Base-by-base conservation (phyloP, 768 basidiomycete species). In the Trametes coccinea region DNA sequence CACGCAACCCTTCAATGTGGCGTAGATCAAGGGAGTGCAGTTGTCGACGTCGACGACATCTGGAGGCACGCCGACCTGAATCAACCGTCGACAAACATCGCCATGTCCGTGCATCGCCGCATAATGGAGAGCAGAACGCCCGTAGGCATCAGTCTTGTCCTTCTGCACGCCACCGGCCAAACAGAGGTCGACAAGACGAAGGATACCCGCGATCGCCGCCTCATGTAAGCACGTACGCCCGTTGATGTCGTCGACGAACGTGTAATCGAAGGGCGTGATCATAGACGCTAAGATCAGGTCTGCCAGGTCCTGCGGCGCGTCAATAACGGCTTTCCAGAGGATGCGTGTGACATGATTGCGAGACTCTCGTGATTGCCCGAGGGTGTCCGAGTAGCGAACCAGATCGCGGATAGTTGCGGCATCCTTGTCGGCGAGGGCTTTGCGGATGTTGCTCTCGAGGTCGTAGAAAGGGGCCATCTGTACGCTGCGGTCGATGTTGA, bases 231-330 rank as follows among this genome's bases (percentile, higher is more conserved):
- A 93, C 3, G 91, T 95, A 39, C 97, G 85, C 44, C 90, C 92
- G 72, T 98, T 98, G 78, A 99, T 99, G 67, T 98, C 95, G 71
- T 98, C 97, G 49, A 98, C 82, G 71, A 93, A 98, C 49, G 82
- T 80, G 72, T 93, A 98, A 74, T 98, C 92, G 71, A 98, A 93
- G 0, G 88, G 86, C 13, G 76, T 77, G 29, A 80, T 78, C 17
- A 89, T 75, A 14, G 88, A 84, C 34, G 85, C 76, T 31, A 95
- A 77, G 48, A 94, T 89, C 52, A 93, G 76, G 69, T 93, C 87
- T 17, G 83, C 88, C 45, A 92, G 77, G n/a, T 84, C 82, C 2
- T 79, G 73, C 48, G 88, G 86, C 8, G 93, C 92, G 63, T 92
- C 90, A 53, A 94, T 85, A 61, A 91, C 85, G 13, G 92, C 87